These are phyloP conservation scores for Nitzschia sp. DNA, from an alignment of 108 stramenopile species.

Conservation along the genomic window DNA sequence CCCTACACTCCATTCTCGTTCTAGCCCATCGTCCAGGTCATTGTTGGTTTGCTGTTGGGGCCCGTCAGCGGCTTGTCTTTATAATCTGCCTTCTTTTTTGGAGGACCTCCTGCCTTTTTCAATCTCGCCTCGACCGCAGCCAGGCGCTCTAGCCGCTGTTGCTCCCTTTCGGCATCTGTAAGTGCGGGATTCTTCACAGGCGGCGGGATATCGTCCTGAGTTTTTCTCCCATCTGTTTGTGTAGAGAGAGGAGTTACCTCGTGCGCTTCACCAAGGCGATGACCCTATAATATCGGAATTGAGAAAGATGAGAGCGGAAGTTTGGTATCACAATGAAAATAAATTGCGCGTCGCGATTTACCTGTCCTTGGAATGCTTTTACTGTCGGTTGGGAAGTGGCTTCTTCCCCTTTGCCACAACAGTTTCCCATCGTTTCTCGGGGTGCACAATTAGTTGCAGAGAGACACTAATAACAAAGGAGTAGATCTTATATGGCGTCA, in stretches of 20 bases:
- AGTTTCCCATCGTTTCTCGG: conserved; percentile 36
- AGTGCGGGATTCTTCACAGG: conserved; percentile 46
- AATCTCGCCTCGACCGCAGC: conserved; percentile 54
- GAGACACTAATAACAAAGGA: too few species aligned
- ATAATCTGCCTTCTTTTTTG: conserved; percentile 29
- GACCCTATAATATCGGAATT: conserved; percentile 30
- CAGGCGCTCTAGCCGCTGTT: conserved; percentile 39
- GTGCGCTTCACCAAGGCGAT: conserved; percentile 45
- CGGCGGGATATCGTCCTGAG: conserved; percentile 17
- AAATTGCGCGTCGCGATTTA: too few species aligned
- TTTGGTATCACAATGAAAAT: not conserved
- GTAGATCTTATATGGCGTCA: too few species aligned
- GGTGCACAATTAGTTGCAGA: not conserved
- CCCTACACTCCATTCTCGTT: too few species aligned
- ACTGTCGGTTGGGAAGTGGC: not conserved
- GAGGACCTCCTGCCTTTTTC: conserved; percentile 30
- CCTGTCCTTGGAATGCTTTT: conserved; percentile 49
- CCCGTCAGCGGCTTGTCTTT: conserved; percentile 40
- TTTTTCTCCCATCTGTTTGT: not conserved
- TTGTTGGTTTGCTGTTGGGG: conserved; percentile 52
- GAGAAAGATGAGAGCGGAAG: not conserved
- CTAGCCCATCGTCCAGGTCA: conserved; percentile 56
- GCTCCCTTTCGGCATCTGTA: conserved; percentile 43
- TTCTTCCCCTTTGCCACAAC: conserved; percentile 22
- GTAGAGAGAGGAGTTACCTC: conserved; percentile 22